A percentile compares a stretch with the other conserved stretches of the same genome.
Conservation (phyloP, 2,329 filamentous ascomycete genomes). For the Cephalotrichum gorgonifer region DNA sequence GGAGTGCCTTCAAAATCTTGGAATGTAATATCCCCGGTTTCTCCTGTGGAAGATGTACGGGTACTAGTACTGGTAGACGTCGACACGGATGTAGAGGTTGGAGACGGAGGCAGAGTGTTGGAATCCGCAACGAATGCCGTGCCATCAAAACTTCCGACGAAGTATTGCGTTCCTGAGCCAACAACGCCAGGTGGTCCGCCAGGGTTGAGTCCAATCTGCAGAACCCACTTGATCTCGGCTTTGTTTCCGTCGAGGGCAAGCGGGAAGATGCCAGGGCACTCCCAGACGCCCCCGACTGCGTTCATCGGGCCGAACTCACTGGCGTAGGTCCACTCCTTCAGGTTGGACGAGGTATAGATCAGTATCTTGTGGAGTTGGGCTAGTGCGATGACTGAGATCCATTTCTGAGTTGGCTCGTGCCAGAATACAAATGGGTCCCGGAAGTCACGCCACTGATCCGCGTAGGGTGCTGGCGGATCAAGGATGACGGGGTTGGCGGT, state of each 20-base stretch:
- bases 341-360: conserved; percentile 5
- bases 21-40: too few relatives aligned
- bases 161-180: conserved; percentile 4
- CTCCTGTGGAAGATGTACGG: too few relatives aligned
- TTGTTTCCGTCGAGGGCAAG: neutral
- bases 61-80: too few relatives aligned
- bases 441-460: neutral
- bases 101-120: neutral
- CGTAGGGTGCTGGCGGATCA: neutral
- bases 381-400: conserved; percentile 1
- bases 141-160: conserved; percentile 5
- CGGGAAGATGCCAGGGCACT: conserved; percentile 5
- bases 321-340: neutral
- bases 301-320: conserved; percentile 3
- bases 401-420: neutral
- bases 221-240: neutral
- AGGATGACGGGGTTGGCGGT: conserved; percentile 3
- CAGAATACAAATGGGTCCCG: conserved; percentile 5
- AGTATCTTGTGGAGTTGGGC: conserved; percentile 3
- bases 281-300: conserved; percentile 3
- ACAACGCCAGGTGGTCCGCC: conserved; percentile 2
- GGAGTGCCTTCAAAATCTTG: too few relatives aligned
- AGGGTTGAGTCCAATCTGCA: conserved; percentile 5
- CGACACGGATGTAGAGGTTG: too few relatives aligned
- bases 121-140: neutral